These are phyloP conservation scores for Rachicladosporium sp. DNA, from an alignment of 2,329 filamentous ascomycete species.

Conservation along the genomic window DNA sequence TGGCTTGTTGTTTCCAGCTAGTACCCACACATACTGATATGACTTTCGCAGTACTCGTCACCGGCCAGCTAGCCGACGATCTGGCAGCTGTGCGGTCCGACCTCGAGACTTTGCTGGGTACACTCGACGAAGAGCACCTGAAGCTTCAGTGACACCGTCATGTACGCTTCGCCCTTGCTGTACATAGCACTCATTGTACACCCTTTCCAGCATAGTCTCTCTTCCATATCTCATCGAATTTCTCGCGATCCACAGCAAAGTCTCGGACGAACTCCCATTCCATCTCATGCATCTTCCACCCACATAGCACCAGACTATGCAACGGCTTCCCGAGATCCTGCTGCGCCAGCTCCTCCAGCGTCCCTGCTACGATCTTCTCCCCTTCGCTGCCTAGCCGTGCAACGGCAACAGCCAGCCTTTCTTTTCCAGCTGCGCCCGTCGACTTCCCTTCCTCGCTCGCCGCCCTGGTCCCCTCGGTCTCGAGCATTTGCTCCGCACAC, in stretches of 20 bases:
- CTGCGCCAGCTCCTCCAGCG: constrained; percentile 64
- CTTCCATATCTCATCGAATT: constrained; percentile 62
- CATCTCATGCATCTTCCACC: constrained; percentile 75
- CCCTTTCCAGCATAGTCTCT: constrained; percentile 27
- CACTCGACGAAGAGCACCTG: constrained; percentile 49
- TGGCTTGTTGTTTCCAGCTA: neutral
- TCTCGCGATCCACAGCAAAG: constrained; percentile 69
- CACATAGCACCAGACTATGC: constrained; percentile 81
- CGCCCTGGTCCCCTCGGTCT: constrained; percentile 45
- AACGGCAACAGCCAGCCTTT: constrained; percentile 79
- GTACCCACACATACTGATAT: constrained; percentile 3
- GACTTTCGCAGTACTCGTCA: constrained; percentile 43
- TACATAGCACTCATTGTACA: constrained; percentile 1
- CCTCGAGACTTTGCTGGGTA: constrained; percentile 45
- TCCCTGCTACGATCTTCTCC: constrained; percentile 81
- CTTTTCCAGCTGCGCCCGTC: constrained; percentile 62
- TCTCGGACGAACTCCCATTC: constrained; percentile 79
- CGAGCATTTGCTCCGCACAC: constrained; percentile 69
- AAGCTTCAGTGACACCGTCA: constrained; percentile 34
- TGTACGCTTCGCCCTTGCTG: neutral
- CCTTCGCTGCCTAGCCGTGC: constrained; percentile 74
- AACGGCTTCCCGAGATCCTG: constrained; percentile 71
- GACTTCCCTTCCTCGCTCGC: constrained; percentile 33
- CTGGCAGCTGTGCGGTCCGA: constrained; percentile 19
- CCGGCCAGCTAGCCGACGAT: constrained; percentile 34